A percentile compares a stretch with the other conserved stretches of the same genome.
Conservation (phyloP, 208 protist species). For the Acanthamoeba culbertsoni region DNA sequence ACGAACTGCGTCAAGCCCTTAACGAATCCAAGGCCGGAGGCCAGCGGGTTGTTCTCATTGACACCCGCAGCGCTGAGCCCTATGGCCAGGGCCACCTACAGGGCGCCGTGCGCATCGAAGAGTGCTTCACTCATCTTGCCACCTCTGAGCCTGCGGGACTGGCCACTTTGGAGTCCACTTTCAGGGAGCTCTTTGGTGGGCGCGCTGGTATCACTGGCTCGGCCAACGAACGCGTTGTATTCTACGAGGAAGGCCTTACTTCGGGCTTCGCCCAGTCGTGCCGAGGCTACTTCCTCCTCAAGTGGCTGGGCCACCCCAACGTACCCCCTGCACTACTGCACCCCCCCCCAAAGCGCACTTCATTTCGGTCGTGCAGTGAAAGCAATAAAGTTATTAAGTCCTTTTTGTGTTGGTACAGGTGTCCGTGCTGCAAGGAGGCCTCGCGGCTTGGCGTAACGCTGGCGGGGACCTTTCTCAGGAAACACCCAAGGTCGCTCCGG, state of each 20-base stretch:
- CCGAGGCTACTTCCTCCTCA: slow-evolving; percentile 5
- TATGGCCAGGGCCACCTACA: neutral
- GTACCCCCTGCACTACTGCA: neutral
- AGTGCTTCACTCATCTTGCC: slow-evolving; percentile 25
- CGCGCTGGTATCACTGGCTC: neutral
- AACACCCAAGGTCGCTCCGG: neutral
- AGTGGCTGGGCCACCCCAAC: slow-evolving; percentile 16
- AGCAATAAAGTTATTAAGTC: neutral
- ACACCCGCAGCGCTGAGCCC: neutral
- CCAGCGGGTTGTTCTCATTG: neutral
- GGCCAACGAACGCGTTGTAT: neutral
- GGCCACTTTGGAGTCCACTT: neutral
- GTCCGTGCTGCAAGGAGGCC: neutral
- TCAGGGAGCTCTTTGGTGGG: neutral
- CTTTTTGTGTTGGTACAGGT: neutral
- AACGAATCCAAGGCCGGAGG: neutral
- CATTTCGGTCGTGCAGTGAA: neutral
- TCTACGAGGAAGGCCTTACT: slow-evolving; percentile 13
- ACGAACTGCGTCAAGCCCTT: neutral
- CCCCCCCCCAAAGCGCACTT: neutral
- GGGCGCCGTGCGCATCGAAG: neutral
- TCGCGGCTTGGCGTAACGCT: neutral
- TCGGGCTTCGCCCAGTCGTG: slow-evolving; percentile 18
- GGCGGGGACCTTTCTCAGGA: neutral
- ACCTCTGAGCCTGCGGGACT: neutral